phyloP scores from a whole-genome alignment of 257 asterid species.

The Fraxinus pennsylvanica region DNA sequence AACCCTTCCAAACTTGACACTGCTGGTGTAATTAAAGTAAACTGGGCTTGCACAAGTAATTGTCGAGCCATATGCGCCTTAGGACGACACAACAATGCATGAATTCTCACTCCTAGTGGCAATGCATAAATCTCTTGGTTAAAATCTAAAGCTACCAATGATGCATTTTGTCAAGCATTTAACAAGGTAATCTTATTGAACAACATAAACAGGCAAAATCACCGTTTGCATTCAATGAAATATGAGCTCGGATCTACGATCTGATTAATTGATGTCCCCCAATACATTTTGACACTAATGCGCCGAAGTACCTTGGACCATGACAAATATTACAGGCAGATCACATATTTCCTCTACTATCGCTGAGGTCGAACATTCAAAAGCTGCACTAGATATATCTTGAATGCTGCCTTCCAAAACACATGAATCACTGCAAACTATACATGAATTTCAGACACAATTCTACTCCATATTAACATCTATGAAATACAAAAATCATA shows the following conservation, averaged over 20 bases:
- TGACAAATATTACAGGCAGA: background rate
- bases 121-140: background rate
- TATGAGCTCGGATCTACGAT: no score
- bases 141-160: background rate
- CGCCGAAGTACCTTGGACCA: background rate
- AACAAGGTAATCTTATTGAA: background rate
- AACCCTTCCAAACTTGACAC: no score
- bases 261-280: no score
- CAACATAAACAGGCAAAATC: background rate
- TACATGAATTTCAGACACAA: constrained; percentile 22
- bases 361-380: background rate
- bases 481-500: constrained; percentile 27
- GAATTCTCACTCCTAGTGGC: background rate
- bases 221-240: background rate
- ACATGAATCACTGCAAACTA: constrained; percentile 4
- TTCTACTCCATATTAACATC: constrained; percentile 38
- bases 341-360: background rate
- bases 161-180: background rate
- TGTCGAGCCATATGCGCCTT: no score
- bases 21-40: no score
- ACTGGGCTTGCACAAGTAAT: no score
- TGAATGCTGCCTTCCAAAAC: background rate
- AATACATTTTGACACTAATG: no score
- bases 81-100: background rate
- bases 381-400: background rate